Evolutionary conservation across 192 early-diverging fungal genomes (phyloP).

Genomic region (Gryganskiella cystojenkinii): DNA sequence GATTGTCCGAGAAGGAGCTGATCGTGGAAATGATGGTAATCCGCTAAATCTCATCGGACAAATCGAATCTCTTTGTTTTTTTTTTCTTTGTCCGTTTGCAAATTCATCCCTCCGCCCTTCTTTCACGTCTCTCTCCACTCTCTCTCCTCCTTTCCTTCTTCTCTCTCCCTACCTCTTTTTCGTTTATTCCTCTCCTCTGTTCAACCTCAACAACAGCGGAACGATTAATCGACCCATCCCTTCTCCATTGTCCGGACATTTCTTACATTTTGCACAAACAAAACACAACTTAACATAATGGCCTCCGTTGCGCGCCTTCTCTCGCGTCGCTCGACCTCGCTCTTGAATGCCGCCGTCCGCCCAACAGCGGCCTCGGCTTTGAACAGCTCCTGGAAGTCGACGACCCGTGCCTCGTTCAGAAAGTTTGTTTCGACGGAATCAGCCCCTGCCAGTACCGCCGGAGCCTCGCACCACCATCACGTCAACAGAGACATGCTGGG

Average conservation of each 20-base stretch:
- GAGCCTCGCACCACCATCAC: slow-evolving; percentile 39
- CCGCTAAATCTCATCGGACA: slow-evolving; percentile 3
- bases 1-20: background rate
- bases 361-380: slow-evolving; percentile 8
- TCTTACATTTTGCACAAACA: background rate
- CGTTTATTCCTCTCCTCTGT: background rate
- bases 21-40: background rate
- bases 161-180: background rate
- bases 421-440: slow-evolving; percentile 34
- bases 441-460: background rate
- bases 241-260: background rate
- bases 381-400: slow-evolving; percentile 7
- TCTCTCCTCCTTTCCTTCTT: background rate
- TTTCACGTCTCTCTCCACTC: background rate
- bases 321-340: slow-evolving; percentile 41
- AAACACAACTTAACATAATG: slow-evolving; percentile 10
- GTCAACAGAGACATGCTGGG: slow-evolving; percentile 19
- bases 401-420: background rate
- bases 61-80: too few relatives aligned
- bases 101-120: background rate
- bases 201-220: too few relatives aligned
- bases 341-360: slow-evolving; percentile 15
- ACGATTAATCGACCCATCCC: background rate
- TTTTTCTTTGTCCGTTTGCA: background rate
- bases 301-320: slow-evolving; percentile 49